Conservation (phyloP, 2,329 filamentous ascomycete species). For the Xylariaceae sp. region DNA sequence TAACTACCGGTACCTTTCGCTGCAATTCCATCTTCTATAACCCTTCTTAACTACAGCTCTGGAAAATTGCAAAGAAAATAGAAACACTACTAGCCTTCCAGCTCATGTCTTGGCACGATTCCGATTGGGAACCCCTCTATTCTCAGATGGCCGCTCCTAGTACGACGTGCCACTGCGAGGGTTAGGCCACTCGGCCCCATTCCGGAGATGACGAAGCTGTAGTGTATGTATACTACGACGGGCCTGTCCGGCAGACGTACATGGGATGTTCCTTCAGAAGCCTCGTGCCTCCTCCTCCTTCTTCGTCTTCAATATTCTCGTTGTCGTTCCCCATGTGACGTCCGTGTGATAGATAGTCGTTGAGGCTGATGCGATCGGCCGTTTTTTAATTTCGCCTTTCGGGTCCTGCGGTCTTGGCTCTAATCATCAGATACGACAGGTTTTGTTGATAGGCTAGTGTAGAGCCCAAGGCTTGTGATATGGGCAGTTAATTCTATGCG, state of each 20-base stretch:
- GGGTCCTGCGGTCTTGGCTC: neutral
- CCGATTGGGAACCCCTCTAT: neutral
- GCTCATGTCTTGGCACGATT: neutral
- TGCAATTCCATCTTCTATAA: no score
- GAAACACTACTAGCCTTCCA: no score
- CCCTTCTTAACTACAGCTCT: no score
- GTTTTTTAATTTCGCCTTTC: constrained; percentile 15
- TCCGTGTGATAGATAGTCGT: neutral
- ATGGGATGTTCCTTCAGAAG: neutral
- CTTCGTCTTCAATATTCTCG: neutral
- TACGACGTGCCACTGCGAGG: constrained; percentile 16
- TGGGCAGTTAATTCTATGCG: no score
- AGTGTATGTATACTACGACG: neutral
- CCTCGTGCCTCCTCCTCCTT: neutral
- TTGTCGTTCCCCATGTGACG: neutral
- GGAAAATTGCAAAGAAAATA: no score
- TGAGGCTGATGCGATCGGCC: constrained; percentile 21
- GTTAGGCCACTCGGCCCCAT: constrained; percentile 19
- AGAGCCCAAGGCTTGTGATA: no score
- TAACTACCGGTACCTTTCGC: neutral
- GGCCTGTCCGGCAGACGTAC: neutral
- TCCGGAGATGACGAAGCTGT: constrained; percentile 17
- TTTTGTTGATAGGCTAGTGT: neutral
- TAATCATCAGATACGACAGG: no score
- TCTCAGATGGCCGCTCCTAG: no score